Evolutionary conservation across 352 stramenopile genomes (phyloP).

Genomic region (Thalassiosira livingstoniorum): DNA sequence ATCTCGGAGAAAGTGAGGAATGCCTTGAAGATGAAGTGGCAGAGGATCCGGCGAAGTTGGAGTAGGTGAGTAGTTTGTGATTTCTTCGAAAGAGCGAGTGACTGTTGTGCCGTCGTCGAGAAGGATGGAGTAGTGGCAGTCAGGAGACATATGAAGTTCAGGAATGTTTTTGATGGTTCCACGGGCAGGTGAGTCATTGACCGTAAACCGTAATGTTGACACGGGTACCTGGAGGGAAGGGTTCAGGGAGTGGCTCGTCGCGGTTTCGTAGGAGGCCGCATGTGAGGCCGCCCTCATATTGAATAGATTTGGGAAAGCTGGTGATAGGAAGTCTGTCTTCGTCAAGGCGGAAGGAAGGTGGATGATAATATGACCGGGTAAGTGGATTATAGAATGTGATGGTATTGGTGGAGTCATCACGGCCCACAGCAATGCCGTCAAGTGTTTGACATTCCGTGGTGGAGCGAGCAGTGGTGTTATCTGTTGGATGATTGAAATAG

Average conservation of each 20-base stretch:
- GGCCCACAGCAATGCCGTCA: constrained; percentile 19
- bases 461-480: background rate
- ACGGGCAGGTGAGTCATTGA: background rate
- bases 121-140: constrained; percentile 3
- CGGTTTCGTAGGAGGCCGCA: constrained; percentile 15
- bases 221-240: constrained; percentile 20
- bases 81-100: background rate
- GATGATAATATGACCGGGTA: constrained; percentile 13
- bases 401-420: constrained; percentile 4
- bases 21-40: background rate
- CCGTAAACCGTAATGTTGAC: background rate
- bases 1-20: constrained; percentile 11
- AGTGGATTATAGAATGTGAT: constrained; percentile 44
- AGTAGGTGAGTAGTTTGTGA: background rate
- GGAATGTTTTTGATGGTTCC: constrained; percentile 17
- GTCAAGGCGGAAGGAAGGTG: constrained; percentile 13
- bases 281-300: constrained; percentile 20
- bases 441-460: constrained; percentile 20
- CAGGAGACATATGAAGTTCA: background rate
- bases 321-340: constrained; percentile 13
- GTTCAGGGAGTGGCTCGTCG: constrained; percentile 17
- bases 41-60: background rate
- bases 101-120: constrained; percentile 12
- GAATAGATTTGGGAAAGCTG: constrained; percentile 13
- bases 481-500: background rate